A percentile compares a stretch with the other conserved stretches of the same genome.
Evolutionary conservation across 176 grass and related monocot genomes (phyloP).

Genomic region (Eremochloa ophiuroides): DNA sequence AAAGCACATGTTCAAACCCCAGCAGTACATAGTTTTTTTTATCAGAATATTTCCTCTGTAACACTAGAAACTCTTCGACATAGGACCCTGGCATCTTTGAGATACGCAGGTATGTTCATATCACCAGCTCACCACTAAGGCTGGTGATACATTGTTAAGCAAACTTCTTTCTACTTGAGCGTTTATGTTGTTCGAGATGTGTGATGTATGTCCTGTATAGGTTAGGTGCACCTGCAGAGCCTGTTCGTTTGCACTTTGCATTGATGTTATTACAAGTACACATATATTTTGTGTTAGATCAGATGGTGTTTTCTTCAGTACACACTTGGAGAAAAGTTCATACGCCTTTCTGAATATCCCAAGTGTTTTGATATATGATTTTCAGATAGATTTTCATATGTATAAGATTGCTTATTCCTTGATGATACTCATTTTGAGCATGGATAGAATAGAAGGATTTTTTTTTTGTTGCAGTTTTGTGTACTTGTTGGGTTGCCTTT

Average conservation of each 20-base stretch:
- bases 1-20: neutral
- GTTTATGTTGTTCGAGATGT: neutral
- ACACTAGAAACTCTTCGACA: neutral
- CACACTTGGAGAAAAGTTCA: slow-evolving; percentile 10
- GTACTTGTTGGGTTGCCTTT: neutral
- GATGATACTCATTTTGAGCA: slow-evolving; percentile 2
- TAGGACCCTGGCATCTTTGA: neutral
- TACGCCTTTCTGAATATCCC: neutral
- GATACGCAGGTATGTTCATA: neutral
- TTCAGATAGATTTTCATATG: neutral
- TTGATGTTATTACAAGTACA: neutral
- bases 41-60: neutral
- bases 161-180: neutral
- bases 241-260: neutral
- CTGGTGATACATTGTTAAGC: neutral
- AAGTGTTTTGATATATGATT: neutral
- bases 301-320: slow-evolving; percentile 11
- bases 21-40: neutral
- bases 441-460: neutral
- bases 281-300: neutral
- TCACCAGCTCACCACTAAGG: neutral
- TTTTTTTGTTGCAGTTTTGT: neutral
- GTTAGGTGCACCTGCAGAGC: neutral
- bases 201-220: neutral
- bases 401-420: neutral